Conservation (phyloP, 768 basidiomycete genomes). For the Calvatia gigantea region DNA sequence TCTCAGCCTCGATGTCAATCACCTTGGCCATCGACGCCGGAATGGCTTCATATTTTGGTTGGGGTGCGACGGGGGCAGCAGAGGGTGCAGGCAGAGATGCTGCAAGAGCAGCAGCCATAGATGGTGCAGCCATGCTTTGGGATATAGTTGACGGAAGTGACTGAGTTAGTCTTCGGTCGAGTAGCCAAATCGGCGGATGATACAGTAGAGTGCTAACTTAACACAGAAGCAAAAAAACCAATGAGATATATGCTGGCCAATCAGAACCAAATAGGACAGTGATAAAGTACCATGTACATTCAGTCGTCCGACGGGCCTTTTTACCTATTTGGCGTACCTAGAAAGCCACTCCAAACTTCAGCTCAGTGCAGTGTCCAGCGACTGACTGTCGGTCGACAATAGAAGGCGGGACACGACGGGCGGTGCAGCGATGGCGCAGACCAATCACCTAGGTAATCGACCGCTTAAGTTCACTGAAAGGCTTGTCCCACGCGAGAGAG, state of each 20-base stretch:
- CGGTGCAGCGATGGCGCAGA: too few relatives aligned
- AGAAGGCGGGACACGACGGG: too few relatives aligned
- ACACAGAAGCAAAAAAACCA: too few relatives aligned
- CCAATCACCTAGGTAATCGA: too few relatives aligned
- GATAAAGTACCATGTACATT: background rate
- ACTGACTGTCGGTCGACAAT: too few relatives aligned
- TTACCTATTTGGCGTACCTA: background rate
- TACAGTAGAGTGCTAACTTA: too few relatives aligned
- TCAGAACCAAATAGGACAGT: constrained; percentile 26
- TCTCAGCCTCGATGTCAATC: constrained; percentile 91
- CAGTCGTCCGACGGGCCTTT: too few relatives aligned
- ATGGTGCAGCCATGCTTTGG: constrained; percentile 60
- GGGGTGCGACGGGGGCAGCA: constrained; percentile 55
- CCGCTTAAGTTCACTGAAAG: too few relatives aligned
- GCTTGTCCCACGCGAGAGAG: too few relatives aligned
- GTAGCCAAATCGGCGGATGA: too few relatives aligned
- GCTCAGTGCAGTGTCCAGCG: background rate
- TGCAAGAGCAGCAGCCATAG: constrained; percentile 92
- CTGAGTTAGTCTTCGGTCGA: too few relatives aligned
- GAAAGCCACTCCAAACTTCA: background rate
- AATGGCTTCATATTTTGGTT: constrained; percentile 79
- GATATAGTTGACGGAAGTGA: constrained; percentile 5
- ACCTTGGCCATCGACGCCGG: constrained; percentile 91
- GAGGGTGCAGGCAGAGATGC: constrained; percentile 73
- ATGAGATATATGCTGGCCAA: constrained; percentile 27